A percentile compares a stretch with the other conserved stretches of the same genome.
phyloP scores from a whole-genome alignment of 306 rosid genomes.

The Styphnolobium japonicum region DNA sequence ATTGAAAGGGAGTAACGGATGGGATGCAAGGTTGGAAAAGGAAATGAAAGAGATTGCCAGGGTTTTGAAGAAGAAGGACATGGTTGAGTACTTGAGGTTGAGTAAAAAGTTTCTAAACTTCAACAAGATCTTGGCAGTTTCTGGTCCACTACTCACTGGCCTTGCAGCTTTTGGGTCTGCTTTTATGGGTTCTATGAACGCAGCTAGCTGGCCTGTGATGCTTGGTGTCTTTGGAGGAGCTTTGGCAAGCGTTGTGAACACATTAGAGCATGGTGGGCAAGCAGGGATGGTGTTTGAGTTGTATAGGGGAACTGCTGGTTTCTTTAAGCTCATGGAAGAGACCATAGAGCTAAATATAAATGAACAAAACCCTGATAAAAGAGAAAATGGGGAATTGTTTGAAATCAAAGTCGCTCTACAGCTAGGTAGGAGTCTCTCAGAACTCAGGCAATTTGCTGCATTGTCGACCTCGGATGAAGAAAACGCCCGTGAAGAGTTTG shows the following conservation, averaged over 20 bases:
- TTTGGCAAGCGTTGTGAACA: constrained; percentile 60
- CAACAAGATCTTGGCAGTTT: constrained; percentile 53
- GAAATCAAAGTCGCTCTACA: constrained; percentile 65
- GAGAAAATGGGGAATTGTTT: constrained; percentile 68
- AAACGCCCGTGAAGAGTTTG: constrained; percentile 43
- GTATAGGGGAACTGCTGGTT: constrained; percentile 56
- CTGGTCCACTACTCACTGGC: constrained; percentile 64
- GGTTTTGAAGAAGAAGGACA: constrained; percentile 50
- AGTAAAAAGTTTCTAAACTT: constrained; percentile 40
- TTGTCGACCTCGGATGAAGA: constrained; percentile 19
- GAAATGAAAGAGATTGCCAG: constrained; percentile 54
- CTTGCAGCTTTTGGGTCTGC: constrained; percentile 58
- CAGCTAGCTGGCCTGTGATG: constrained; percentile 50
- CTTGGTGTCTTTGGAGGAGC: constrained; percentile 61
- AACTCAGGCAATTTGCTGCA: constrained; percentile 50
- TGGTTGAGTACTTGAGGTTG: constrained; percentile 48
- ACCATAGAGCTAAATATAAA: constrained; percentile 43
- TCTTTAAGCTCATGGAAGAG: constrained; percentile 70
- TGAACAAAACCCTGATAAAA: constrained; percentile 40
- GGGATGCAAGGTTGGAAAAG: constrained; percentile 55
- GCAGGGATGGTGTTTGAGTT: constrained; percentile 83
- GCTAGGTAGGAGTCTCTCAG: constrained; percentile 62
- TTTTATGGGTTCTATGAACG: constrained; percentile 32
- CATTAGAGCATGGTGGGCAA: constrained; percentile 82
- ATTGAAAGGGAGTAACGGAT: constrained; percentile 41